Evolutionary conservation across 768 basidiomycete genomes (phyloP).

Genomic region (Pleurotus eryngii): DNA sequence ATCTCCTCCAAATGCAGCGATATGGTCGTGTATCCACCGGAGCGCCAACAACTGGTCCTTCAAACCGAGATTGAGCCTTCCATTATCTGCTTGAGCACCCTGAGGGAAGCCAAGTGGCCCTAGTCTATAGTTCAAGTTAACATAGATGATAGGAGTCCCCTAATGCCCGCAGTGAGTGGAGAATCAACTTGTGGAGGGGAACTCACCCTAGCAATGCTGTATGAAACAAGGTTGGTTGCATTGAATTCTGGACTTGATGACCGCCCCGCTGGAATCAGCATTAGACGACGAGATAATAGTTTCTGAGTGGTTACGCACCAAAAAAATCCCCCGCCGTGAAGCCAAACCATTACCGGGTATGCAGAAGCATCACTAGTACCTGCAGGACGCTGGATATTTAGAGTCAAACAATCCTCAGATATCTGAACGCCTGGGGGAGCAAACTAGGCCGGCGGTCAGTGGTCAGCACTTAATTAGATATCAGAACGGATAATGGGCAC

Average conservation of each 20-base stretch:
- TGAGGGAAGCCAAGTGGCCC: constrained; percentile 44
- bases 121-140: constrained; percentile 47
- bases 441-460: background rate
- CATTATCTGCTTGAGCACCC: constrained; percentile 32
- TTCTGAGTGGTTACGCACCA: constrained; percentile 4
- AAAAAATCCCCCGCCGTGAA: constrained; percentile 18
- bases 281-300: background rate
- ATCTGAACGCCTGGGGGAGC: constrained; percentile 10
- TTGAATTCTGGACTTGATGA: constrained; percentile 23
- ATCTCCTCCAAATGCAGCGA: constrained; percentile 56
- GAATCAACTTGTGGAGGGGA: background rate
- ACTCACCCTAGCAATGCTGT: constrained; percentile 22
- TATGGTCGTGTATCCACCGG: constrained; percentile 52
- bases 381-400: constrained; percentile 40
- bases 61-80: constrained; percentile 36
- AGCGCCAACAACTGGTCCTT: constrained; percentile 38
- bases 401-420: constrained; percentile 45
- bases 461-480: too few relatives aligned
- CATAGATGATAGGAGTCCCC: constrained; percentile 42
- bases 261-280: constrained; percentile 6
- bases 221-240: constrained; percentile 21
- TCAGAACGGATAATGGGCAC: background rate
- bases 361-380: constrained; percentile 10
- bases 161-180: background rate
- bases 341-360: constrained; percentile 43